Evolutionary conservation across 1,284 basidiomycete genomes (phyloP).

Genomic region (Cutaneotrichosporon cavernicola): DNA sequence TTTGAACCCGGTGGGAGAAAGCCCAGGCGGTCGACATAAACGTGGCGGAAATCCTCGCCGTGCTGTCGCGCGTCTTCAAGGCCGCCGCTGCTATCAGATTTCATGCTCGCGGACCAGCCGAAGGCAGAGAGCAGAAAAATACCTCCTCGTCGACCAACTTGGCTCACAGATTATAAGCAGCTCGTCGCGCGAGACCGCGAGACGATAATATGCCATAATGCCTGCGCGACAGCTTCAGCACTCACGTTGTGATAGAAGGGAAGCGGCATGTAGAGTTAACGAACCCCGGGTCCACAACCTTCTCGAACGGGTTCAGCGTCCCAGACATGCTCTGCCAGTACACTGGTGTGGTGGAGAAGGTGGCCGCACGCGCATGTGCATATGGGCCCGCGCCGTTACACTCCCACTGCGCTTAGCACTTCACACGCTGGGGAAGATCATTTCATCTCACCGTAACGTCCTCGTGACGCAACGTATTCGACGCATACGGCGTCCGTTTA

Average conservation of each 20-base stretch:
- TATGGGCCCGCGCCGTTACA: slow-evolving; percentile 36
- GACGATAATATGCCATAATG: slow-evolving; percentile 69
- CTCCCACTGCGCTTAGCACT: slow-evolving; percentile 30
- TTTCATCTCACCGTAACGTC: slow-evolving; percentile 28
- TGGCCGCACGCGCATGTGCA: slow-evolving; percentile 27
- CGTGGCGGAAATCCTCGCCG: slow-evolving; percentile 37
- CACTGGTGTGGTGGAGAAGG: slow-evolving; percentile 28
- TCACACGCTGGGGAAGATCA: not conserved
- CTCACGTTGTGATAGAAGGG: slow-evolving; percentile 38
- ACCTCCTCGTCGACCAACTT: slow-evolving; percentile 69
- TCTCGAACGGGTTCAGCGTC: slow-evolving; percentile 38
- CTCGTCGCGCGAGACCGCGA: slow-evolving; percentile 90
- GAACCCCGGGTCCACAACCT: slow-evolving; percentile 36
- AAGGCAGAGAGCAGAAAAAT: no score
- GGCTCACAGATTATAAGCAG: slow-evolving; percentile 92
- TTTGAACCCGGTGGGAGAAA: slow-evolving; percentile 37
- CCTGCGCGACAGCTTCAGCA: not conserved
- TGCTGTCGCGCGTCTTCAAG: slow-evolving; percentile 37
- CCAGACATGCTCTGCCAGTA: slow-evolving; percentile 36
- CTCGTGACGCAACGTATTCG: slow-evolving; percentile 46
- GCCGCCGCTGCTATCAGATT: slow-evolving; percentile 29
- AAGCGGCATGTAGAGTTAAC: slow-evolving; percentile 41
- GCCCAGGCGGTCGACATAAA: slow-evolving; percentile 37
- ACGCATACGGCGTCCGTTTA: slow-evolving; percentile 48
- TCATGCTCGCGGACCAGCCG: no score